Evolutionary conservation across 352 stramenopile genomes (phyloP).

Genomic region (Pseudoperonospora humuli): DNA sequence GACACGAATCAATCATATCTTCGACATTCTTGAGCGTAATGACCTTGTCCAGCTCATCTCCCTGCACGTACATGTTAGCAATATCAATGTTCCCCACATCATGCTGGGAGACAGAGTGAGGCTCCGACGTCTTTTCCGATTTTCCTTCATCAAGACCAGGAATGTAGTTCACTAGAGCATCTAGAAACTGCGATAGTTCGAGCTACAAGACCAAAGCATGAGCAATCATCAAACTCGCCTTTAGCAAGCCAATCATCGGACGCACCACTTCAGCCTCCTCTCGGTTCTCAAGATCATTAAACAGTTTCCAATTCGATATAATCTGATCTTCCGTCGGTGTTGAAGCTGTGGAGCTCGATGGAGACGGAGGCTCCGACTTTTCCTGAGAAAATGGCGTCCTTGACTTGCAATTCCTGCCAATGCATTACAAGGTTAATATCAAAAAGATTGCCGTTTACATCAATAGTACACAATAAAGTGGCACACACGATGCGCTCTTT

Average conservation of each 20-base stretch:
- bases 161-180: constrained; percentile 71
- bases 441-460: no score
- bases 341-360: constrained; percentile 24
- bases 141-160: constrained; percentile 50
- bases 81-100: constrained; percentile 74
- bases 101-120: constrained; percentile 35
- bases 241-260: constrained; percentile 8
- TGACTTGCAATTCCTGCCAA: constrained; percentile 11
- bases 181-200: constrained; percentile 73
- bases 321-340: constrained; percentile 45
- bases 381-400: neutral
- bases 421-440: no score
- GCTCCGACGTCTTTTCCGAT: constrained; percentile 2
- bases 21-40: constrained; percentile 65
- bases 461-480: neutral
- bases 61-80: constrained; percentile 74
- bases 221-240: neutral
- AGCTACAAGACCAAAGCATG: constrained; percentile 24
- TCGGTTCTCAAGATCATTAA: constrained; percentile 81
- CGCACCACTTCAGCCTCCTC: constrained; percentile 76
- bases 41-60: constrained; percentile 40
- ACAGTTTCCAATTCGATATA: constrained; percentile 83
- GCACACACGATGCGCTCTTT: constrained; percentile 1
- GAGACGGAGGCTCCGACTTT: constrained; percentile 6
- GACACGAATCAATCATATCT: constrained; percentile 71